Percentiles rank a stretch among this genome's conserved stretches.
phyloP scores from a whole-genome alignment of 2,329 filamentous ascomycete genomes.

The Cadophora malorum region DNA sequence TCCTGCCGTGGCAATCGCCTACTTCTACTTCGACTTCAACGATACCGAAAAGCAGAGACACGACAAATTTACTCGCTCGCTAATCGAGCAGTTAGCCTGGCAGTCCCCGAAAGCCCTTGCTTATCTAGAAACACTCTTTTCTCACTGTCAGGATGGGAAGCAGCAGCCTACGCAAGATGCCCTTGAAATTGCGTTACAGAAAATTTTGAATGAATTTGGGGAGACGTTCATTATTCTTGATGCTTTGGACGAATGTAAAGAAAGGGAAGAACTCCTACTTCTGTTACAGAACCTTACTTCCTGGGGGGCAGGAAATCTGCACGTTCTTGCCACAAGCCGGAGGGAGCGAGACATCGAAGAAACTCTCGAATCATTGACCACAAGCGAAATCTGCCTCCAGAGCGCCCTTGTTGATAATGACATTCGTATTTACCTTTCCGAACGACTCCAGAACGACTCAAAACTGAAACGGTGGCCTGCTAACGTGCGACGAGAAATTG shows the following conservation, averaged over 20 bases:
- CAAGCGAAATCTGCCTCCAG: conserved; percentile 20
- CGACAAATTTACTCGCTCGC: conserved; percentile 17
- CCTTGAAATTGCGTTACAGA: conserved; percentile 11
- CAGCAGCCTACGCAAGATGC: conserved; percentile 2
- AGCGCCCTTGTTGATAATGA: conserved; percentile 16
- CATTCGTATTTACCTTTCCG: conserved; percentile 17
- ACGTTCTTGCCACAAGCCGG: conserved; percentile 22
- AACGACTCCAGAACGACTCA: conserved; percentile 9
- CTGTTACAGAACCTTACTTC: not conserved
- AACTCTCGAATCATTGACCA: conserved; percentile 16
- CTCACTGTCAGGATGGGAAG: not conserved
- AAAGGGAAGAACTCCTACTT: conserved; percentile 1
- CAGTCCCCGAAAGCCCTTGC: conserved; percentile 18
- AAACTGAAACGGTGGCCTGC: conserved; percentile 39
- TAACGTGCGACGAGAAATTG: conserved; percentile 36
- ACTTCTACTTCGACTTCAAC: conserved; percentile 51
- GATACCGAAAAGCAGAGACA: conserved; percentile 41
- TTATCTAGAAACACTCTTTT: conserved; percentile 15
- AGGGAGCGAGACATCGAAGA: conserved; percentile 24
- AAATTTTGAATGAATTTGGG: conserved; percentile 6
- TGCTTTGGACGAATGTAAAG: conserved; percentile 1
- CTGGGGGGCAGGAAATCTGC: conserved; percentile 33
- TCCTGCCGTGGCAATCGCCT: conserved; percentile 37
- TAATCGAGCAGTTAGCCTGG: conserved; percentile 22
- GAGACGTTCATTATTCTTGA: conserved; percentile 13